phyloP scores from a whole-genome alignment of 371 early-diverging fungal species.

The Rhizomucor pusillus region DNA sequence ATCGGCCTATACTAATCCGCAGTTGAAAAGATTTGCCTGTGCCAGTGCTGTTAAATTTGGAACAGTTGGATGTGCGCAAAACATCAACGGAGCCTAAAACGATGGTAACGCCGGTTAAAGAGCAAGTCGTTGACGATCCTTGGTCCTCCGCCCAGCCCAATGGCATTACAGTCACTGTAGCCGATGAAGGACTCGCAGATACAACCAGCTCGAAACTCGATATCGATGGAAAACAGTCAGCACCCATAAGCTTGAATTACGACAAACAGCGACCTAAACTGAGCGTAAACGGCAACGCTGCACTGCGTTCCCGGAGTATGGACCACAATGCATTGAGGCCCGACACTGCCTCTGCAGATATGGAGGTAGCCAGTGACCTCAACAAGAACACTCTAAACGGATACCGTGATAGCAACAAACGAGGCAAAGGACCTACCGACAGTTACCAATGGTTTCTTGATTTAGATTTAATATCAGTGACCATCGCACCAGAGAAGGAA shows the following conservation, averaged over 20 bases:
- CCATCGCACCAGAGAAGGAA: constrained; percentile 67
- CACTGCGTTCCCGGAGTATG: constrained; percentile 5
- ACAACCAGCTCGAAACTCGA: background rate
- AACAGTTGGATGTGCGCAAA: constrained; percentile 17
- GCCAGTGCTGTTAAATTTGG: constrained; percentile 22
- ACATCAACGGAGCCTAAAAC: background rate
- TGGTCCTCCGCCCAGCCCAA: constrained; percentile 3
- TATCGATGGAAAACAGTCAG: background rate
- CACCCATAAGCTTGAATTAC: background rate
- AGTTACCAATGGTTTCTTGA: constrained; percentile 36
- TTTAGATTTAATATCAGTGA: constrained; percentile 45
- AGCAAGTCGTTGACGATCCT: constrained; percentile 25
- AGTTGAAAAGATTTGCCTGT: constrained; percentile 26
- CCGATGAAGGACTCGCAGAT: background rate
- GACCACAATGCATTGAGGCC: background rate
- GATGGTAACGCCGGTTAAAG: constrained; percentile 3
- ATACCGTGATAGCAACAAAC: background rate
- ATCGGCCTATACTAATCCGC: background rate
- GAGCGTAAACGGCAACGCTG: background rate
- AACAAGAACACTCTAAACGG: too few species aligned
- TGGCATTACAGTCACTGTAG: background rate
- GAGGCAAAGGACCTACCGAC: constrained; percentile 3
- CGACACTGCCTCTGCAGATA: background rate
- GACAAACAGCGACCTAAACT: background rate
- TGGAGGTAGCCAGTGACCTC: too few species aligned